Evolutionary conservation across 495 filamentous ascomycete species (phyloP), one percentile per base, ranked within the genome.

Genomic region (Aspergillus coremiiformis): DNA sequence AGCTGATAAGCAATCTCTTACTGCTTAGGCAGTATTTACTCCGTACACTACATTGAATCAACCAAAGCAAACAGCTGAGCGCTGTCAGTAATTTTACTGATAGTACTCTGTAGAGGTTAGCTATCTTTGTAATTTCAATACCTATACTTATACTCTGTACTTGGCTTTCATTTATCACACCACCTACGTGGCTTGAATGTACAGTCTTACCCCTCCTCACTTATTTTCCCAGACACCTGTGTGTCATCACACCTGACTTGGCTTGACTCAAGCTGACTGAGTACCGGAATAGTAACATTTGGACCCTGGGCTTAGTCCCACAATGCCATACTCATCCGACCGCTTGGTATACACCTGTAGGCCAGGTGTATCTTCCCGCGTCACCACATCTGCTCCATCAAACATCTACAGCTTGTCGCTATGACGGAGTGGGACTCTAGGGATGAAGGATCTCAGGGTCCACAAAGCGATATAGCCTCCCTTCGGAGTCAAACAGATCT

Each of bases 311-410:
- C 52, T 43, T 47, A 41, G 61, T 57, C 63, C 58, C 60, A 75
- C 61, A 66, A 75, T 75, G 72, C 65, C 47, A 66, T 47, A 55
- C 56, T 59, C 53, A 70, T 41, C 49, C 42, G 52, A 47, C 47
- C 53, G 50, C 49, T 58, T 59, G 44, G 58, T 56, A 50, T 66
- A 52, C 49, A 62, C 64, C 62, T 69, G 54, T 65, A 64, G 55
- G 52, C 56, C 52, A 58, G 59, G 62, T 58, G 64, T 63, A 47
- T 47, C 52, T 57, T 51, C 52, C 47, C 22, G 35, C 27, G 44
- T 49, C 39, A 37, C 26, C 44, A 54, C 53, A 29, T 45, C 29
- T 51, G 30, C 41, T 39, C 49, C 23, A 47, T 43, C 52, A 14
- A 14, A 46, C 24, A 19, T 44, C 43, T 56, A 39, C 52, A 44